These are phyloP conservation scores for Alectoria sarmentosa DNA, from an alignment of 495 filamentous ascomycete genomes.

Conservation along the genomic window DNA sequence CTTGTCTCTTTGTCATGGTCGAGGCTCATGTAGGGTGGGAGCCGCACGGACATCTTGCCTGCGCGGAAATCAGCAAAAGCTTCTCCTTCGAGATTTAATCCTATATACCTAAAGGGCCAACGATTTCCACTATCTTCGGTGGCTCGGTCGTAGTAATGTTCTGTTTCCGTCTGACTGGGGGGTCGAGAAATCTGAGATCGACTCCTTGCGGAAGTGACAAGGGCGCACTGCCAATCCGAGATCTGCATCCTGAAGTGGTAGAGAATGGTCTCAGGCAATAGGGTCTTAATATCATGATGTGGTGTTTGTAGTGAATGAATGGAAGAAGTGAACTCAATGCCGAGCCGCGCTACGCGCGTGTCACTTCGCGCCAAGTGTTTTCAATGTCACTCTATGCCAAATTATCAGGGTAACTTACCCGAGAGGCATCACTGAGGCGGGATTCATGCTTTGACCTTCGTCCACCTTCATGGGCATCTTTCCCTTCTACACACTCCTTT, in stretches of 20 bases:
- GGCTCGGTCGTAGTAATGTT: conserved; percentile 48
- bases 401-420: too few relatives aligned
- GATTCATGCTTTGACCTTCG: too few relatives aligned
- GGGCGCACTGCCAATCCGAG: conserved; percentile 76
- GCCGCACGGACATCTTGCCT: conserved; percentile 63
- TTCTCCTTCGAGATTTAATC: not conserved
- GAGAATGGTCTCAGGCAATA: conserved; percentile 55
- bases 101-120: conserved; percentile 64
- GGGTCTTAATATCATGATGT: conserved; percentile 19
- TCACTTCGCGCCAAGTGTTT: conserved; percentile 1
- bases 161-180: conserved; percentile 44
- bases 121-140: conserved; percentile 56
- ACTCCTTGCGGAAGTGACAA: conserved; percentile 82
- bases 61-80: not conserved
- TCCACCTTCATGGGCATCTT: not conserved
- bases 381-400: not conserved
- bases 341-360: conserved; percentile 12
- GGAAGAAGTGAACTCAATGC: not conserved
- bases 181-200: conserved; percentile 55
- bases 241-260: conserved; percentile 53
- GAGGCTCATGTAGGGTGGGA: conserved; percentile 69
- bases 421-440: too few relatives aligned
- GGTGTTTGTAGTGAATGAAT: not conserved
- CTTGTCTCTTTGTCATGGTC: conserved; percentile 51
- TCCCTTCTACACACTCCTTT: not conserved